phyloP scores from a whole-genome alignment of 306 rosid species.

The Gynostemma pentaphyllum region DNA sequence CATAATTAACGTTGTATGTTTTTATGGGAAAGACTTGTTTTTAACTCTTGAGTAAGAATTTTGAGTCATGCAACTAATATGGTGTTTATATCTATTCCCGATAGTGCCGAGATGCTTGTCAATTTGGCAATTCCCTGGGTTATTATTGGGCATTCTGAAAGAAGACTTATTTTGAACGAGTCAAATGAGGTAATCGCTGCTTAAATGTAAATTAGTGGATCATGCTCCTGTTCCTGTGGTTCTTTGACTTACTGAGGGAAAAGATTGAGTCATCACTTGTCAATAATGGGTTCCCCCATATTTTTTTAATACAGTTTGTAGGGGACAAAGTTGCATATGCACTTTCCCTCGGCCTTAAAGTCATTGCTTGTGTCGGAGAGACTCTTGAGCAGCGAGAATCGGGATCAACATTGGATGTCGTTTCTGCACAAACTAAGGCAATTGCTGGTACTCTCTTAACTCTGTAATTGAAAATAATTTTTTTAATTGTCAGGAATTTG shows the following conservation, averaged over 20 bases:
- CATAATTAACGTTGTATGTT: background rate
- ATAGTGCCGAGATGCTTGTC: conserved; percentile 81
- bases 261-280: background rate
- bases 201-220: background rate
- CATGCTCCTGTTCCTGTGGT: background rate
- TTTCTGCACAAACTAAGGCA: conserved; percentile 77
- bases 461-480: background rate
- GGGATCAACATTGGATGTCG: conserved; percentile 47
- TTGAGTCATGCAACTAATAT: background rate
- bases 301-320: conserved; percentile 48
- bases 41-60: background rate
- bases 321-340: conserved; percentile 86
- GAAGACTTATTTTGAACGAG: conserved; percentile 65
- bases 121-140: conserved; percentile 82
- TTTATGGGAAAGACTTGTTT: background rate
- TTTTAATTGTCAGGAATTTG: background rate
- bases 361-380: conserved; percentile 92
- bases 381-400: conserved; percentile 91
- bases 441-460: conserved; percentile 38
- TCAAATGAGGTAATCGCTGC: conserved; percentile 49
- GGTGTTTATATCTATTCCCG: conserved; percentile 2
- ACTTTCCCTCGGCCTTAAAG: conserved; percentile 64
- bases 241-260: background rate
- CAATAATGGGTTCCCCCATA: background rate
- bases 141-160: conserved; percentile 84